Evolutionary conservation across 1,284 basidiomycete species (phyloP), one percentile per base, ranked within the genome.

Genomic region (Microbotryum violaceum): DNA sequence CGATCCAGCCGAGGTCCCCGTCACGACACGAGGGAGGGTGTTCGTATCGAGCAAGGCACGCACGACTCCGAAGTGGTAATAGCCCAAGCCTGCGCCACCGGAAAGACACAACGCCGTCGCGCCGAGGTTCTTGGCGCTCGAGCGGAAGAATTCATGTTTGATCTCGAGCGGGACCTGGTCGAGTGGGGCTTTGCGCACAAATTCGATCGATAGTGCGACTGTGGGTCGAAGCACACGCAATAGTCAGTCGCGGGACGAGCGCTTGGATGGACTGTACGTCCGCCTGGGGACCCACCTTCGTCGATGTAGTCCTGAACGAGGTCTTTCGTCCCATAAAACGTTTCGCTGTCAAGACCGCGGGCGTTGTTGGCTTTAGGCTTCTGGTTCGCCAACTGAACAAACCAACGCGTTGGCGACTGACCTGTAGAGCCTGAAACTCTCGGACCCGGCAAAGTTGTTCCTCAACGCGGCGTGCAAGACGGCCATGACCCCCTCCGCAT

Each of bases 361-460:
- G 14, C 20, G 49, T 49, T 16, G 20, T 23, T 16, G 10, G 21
- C 21, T 23, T 49, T 23, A 4, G 14, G 2, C 23, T 23, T 29
- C 23, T 29, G 5, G 9, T 29, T 25, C 21, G 20, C 25, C n/a
- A 6, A 18, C 21, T 23, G 37, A 31, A 14, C 2, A 51, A n/a
- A 49, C 4, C 48, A 49, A 23, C 21, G 21, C 21, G 12, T 10
- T 56, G 70, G 71, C 25, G 65, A 72, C 79, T 73, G 73, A 86
- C 90, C 81, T 91, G 74, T 97, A 97, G 58, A 97, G 78, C 70
- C 90, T 85, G 62, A 87, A 78, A 55, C 89, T 91, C 76, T 97
- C 94, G 0, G 91, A 85, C 0, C 91, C 96, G 10, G 90, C 96
- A 79, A 97, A 99, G 76, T 97, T 97, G 56, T 85, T 85, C 59